A percentile compares a stretch with the other conserved stretches of the same genome.
Evolutionary conservation across 768 basidiomycete genomes (phyloP).

Genomic region (Thelephora ganbajun): DNA sequence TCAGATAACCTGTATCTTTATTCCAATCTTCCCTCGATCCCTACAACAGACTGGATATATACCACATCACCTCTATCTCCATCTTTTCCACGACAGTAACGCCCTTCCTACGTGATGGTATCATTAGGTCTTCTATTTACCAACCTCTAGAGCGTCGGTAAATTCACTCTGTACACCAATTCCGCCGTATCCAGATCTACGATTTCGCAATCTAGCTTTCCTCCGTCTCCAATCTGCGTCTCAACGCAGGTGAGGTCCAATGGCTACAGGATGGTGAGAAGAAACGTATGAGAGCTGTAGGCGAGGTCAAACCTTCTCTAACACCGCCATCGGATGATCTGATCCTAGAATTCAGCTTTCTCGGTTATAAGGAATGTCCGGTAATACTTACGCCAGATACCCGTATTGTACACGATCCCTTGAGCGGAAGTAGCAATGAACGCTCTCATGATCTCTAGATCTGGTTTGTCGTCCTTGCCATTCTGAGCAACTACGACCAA

Average conservation of each 20-base stretch:
- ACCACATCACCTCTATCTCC: too few species aligned
- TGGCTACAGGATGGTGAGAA: constrained; percentile 23
- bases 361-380: background rate
- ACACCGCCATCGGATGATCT: constrained; percentile 90
- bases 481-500: constrained; percentile 82
- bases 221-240: constrained; percentile 80
- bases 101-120: too few species aligned
- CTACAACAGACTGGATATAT: too few species aligned
- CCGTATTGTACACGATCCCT: constrained; percentile 74
- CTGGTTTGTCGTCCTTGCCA: constrained; percentile 62
- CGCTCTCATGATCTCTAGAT: constrained; percentile 59
- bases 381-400: constrained; percentile 74
- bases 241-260: constrained; percentile 86
- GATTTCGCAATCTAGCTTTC: constrained; percentile 76
- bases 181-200: constrained; percentile 26
- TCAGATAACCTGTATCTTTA: too few species aligned
- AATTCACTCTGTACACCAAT: constrained; percentile 9
- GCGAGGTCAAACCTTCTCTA: constrained; percentile 41
- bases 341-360: background rate
- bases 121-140: too few species aligned
- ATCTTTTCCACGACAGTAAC: too few species aligned
- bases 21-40: too few species aligned
- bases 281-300: background rate
- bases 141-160: background rate
- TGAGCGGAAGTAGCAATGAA: constrained; percentile 74